phyloP scores from a whole-genome alignment of 768 basidiomycete species.

The Podaxis sp. region DNA sequence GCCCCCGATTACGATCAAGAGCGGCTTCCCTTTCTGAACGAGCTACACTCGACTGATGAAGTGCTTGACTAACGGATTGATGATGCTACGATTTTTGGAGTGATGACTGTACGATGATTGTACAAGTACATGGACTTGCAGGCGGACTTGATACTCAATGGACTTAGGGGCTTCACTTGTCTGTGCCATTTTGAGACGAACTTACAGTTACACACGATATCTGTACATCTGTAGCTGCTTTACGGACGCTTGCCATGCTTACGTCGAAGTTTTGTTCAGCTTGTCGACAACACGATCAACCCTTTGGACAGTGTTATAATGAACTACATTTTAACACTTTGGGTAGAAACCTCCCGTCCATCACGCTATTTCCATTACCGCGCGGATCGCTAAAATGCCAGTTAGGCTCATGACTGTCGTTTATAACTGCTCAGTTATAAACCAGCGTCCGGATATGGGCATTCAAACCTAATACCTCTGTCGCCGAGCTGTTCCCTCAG shows the following conservation, averaged over 20 bases:
- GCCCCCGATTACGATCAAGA: conserved; percentile 2
- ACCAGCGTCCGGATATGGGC: too few relatives aligned
- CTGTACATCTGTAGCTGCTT: neutral
- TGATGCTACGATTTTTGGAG: neutral
- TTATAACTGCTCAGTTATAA: too few relatives aligned
- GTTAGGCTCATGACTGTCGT: too few relatives aligned
- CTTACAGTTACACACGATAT: neutral
- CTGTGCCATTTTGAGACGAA: too few relatives aligned
- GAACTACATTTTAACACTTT: neutral
- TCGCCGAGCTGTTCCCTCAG: too few relatives aligned
- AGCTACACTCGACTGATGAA: neutral
- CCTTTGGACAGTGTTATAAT: neutral
- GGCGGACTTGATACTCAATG: neutral
- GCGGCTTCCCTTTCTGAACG: neutral
- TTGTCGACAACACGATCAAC: neutral
- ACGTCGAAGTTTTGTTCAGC: neutral
- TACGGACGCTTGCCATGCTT: neutral
- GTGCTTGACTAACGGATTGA: neutral
- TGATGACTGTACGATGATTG: neutral
- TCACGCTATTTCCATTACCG: too few relatives aligned
- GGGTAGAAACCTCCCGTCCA: too few relatives aligned
- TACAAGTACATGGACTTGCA: neutral
- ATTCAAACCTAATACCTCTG: too few relatives aligned
- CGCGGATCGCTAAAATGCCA: too few relatives aligned
- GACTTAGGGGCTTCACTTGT: neutral